These are phyloP conservation scores for Fusarium bulbicola DNA, from an alignment of 2,329 filamentous ascomycete species.

Conservation along the genomic window DNA sequence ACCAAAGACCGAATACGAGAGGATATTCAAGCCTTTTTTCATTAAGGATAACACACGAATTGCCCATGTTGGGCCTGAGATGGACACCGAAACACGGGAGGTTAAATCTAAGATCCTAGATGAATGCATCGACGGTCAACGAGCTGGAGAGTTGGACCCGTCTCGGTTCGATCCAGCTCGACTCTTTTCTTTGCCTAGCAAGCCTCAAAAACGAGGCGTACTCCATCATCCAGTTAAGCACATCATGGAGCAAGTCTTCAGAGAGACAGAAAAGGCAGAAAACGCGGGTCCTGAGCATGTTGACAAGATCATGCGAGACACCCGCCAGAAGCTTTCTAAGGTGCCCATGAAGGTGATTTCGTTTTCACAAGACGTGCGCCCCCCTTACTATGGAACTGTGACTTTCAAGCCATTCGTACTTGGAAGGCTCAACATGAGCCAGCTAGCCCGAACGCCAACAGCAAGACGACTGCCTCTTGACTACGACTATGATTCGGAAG, in stretches of 20 bases:
- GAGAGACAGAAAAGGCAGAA: slow-evolving; percentile 54
- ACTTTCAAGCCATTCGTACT: slow-evolving; percentile 65
- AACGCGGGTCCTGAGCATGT: slow-evolving; percentile 48
- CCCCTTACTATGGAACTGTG: slow-evolving; percentile 77
- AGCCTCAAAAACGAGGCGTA: slow-evolving; percentile 55
- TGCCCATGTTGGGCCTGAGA: slow-evolving; percentile 66
- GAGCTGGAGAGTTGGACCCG: slow-evolving; percentile 51
- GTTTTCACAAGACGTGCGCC: slow-evolving; percentile 72
- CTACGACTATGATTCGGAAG: slow-evolving; percentile 89
- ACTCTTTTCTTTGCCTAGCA: slow-evolving; percentile 56
- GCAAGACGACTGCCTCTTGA: slow-evolving; percentile 69
- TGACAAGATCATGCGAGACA: slow-evolving; percentile 46
- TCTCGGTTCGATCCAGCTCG: slow-evolving; percentile 56
- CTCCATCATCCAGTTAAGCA: slow-evolving; percentile 64
- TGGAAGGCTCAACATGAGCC: slow-evolving; percentile 56
- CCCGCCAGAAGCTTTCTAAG: slow-evolving; percentile 54
- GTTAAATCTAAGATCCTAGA: slow-evolving; percentile 63
- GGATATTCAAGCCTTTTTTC: slow-evolving; percentile 83
- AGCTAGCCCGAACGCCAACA: slow-evolving; percentile 64
- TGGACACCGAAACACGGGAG: slow-evolving; percentile 66
- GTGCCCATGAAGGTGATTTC: slow-evolving; percentile 71
- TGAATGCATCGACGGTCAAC: slow-evolving; percentile 58
- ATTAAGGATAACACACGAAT: slow-evolving; percentile 77
- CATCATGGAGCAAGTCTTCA: slow-evolving; percentile 66
- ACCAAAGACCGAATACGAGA: slow-evolving; percentile 67